Percentiles rank a stretch among this genome's conserved stretches.
Conservation (phyloP, 371 early-diverging fungal species). For the Saksenaea vasiformis region DNA sequence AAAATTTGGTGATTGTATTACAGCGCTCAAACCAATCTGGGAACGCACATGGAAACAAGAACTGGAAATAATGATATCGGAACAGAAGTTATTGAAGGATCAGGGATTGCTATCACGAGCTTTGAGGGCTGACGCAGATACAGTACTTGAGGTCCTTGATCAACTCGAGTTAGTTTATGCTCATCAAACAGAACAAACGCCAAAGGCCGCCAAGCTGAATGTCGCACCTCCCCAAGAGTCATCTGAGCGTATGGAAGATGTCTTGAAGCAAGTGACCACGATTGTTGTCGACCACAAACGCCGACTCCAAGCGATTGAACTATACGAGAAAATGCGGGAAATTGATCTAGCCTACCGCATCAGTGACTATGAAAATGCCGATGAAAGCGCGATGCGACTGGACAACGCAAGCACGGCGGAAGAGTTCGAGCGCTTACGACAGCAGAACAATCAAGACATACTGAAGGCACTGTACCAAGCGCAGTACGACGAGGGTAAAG, state of each 20-base stretch:
- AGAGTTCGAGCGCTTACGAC: too few species aligned
- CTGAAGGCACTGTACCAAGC: too few species aligned
- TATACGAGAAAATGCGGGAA: conserved; percentile 58
- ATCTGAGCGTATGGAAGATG: conserved; percentile 50
- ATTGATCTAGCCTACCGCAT: conserved; percentile 57
- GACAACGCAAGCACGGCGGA: too few species aligned
- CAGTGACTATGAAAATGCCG: conserved; percentile 71
- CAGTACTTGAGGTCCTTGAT: conserved; percentile 55
- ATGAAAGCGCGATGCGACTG: too few species aligned
- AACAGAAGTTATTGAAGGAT: conserved; percentile 75
- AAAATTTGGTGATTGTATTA: conserved; percentile 56
- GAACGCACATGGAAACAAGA: conserved; percentile 80
- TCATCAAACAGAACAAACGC: conserved; percentile 37
- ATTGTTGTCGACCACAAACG: conserved; percentile 61
- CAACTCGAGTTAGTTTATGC: conserved; percentile 64
- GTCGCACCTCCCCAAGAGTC: conserved; percentile 59
- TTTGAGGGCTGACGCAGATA: conserved; percentile 64
- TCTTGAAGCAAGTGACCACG: conserved; percentile 62
- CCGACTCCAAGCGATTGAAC: conserved; percentile 63
- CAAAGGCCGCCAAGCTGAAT: conserved; percentile 42
- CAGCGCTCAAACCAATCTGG: conserved; percentile 65
- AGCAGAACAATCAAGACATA: too few species aligned
- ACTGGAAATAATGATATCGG: conserved; percentile 71
- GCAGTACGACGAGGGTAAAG: too few species aligned
- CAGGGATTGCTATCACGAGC: conserved; percentile 67